A percentile compares a stretch with the other conserved stretches of the same genome.
Evolutionary conservation across 1,284 basidiomycete genomes (phyloP).

Genomic region (Sparassis latifolia): DNA sequence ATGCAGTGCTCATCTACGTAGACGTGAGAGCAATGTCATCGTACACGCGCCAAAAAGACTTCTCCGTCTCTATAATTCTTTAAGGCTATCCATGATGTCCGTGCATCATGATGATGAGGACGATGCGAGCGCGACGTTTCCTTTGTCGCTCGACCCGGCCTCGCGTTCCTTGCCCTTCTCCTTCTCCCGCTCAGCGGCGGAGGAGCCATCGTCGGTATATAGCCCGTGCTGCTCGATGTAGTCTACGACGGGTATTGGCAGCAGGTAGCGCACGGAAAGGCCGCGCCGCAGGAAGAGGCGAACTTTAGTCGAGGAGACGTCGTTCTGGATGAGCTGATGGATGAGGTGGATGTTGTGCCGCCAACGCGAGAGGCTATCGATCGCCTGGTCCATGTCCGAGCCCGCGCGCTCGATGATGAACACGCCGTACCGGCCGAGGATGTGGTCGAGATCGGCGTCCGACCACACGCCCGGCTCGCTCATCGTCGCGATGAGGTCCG

Average conservation of each 20-base stretch:
- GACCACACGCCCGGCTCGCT: constrained; percentile 99
- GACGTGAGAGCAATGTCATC: too few relatives aligned
- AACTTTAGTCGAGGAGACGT: constrained; percentile 95
- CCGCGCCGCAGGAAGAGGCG: constrained; percentile 87
- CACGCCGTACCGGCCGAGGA: constrained; percentile 90
- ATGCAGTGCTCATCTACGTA: too few relatives aligned
- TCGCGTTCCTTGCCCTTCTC: constrained; percentile 39
- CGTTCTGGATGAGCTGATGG: constrained; percentile 96
- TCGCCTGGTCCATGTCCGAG: constrained; percentile 83
- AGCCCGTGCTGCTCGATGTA: constrained; percentile 86
- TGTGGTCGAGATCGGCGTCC: constrained; percentile 92
- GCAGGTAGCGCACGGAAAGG: constrained; percentile 89
- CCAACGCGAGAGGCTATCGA: constrained; percentile 72
- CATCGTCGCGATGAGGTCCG: constrained; percentile 97
- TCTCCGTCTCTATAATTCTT: too few relatives aligned
- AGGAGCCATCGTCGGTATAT: constrained; percentile 57
- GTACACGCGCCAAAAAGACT: too few relatives aligned
- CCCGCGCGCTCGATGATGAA: constrained; percentile 95
- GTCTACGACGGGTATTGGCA: constrained; percentile 88
- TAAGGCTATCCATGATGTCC: too few relatives aligned
- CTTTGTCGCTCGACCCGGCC: constrained; percentile 4
- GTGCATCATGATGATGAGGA: background rate
- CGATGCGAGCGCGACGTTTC: background rate
- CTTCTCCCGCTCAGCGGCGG: constrained; percentile 25
- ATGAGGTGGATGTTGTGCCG: constrained; percentile 90